Evolutionary conservation across 2,329 filamentous ascomycete genomes (phyloP).

Genomic region (Pseudocercospora ulei): DNA sequence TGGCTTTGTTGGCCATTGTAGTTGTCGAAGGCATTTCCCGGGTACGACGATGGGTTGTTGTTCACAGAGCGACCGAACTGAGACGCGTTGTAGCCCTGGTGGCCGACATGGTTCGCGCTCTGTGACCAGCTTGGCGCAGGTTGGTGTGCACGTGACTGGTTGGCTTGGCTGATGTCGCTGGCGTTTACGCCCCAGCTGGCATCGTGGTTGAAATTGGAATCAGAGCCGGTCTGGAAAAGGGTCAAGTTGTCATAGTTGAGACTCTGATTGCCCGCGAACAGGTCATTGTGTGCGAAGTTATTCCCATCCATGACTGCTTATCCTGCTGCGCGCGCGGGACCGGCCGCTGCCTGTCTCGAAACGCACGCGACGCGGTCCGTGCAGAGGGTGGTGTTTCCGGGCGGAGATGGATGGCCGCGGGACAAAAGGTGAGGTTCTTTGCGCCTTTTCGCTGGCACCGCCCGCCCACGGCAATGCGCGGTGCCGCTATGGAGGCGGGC

Average conservation of each 20-base stretch:
- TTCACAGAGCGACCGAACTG: constrained; percentile 25
- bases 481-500: constrained; percentile 6
- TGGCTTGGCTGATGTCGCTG: constrained; percentile 21
- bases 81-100: constrained; percentile 19
- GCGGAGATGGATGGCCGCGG: not conserved
- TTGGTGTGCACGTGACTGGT: constrained; percentile 28
- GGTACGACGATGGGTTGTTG: constrained; percentile 28
- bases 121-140: constrained; percentile 24
- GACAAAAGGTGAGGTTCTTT: too few relatives aligned
- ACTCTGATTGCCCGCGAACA: constrained; percentile 28
- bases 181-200: constrained; percentile 32
- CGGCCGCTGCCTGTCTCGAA: constrained; percentile 1
- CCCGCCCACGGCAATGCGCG: constrained; percentile 10
- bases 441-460: constrained; percentile 11
- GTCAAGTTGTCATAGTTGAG: constrained; percentile 30
- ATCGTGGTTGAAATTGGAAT: constrained; percentile 25
- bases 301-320: constrained; percentile 17
- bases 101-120: constrained; percentile 25
- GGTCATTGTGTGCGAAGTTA: constrained; percentile 25
- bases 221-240: constrained; percentile 26
- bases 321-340: too few relatives aligned
- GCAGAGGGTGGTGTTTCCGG: too few relatives aligned
- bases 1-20: constrained; percentile 22
- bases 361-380: too few relatives aligned
- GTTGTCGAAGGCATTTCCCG: constrained; percentile 22